Evolutionary conservation across 2,329 filamentous ascomycete genomes (phyloP).

Genomic region (Trichoderma afroharzianum): DNA sequence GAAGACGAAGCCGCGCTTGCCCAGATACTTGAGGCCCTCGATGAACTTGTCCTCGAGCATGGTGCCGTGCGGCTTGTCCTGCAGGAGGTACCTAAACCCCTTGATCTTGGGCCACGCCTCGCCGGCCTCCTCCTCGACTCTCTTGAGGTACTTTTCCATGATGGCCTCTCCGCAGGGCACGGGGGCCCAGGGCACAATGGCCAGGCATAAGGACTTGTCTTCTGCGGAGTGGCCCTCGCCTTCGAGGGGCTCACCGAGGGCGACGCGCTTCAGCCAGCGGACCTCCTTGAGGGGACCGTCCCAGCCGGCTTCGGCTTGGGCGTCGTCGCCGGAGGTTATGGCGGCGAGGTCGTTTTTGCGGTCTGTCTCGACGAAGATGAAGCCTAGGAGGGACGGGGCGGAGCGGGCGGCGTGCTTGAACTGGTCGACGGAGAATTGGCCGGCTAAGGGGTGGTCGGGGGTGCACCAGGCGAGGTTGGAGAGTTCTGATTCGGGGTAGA

Average conservation of each 20-base stretch:
- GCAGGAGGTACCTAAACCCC: slow-evolving; percentile 79
- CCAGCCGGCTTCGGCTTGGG: slow-evolving; percentile 52
- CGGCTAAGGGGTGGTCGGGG: slow-evolving; percentile 55
- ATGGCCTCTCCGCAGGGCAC: slow-evolving; percentile 59
- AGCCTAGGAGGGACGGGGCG: slow-evolving; percentile 55
- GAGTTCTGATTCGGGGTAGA: slow-evolving; percentile 69
- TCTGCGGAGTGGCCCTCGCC: slow-evolving; percentile 54
- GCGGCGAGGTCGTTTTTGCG: slow-evolving; percentile 58
- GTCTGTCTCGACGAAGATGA: slow-evolving; percentile 82
- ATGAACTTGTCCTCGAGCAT: slow-evolving; percentile 64
- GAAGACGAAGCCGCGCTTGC: slow-evolving; percentile 63
- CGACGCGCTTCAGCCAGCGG: slow-evolving; percentile 62
- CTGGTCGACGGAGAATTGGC: slow-evolving; percentile 61
- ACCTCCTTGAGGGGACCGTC: slow-evolving; percentile 68
- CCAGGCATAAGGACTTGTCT: slow-evolving; percentile 56
- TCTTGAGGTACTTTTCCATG: slow-evolving; percentile 62
- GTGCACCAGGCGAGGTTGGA: slow-evolving; percentile 67
- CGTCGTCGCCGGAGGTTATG: slow-evolving; percentile 39
- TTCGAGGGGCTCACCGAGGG: slow-evolving; percentile 52
- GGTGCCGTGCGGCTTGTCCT: slow-evolving; percentile 66
- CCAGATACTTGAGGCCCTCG: slow-evolving; percentile 62
- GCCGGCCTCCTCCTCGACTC: slow-evolving; percentile 60
- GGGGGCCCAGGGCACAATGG: slow-evolving; percentile 82
- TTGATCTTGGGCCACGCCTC: slow-evolving; percentile 64
- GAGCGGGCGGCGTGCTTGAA: slow-evolving; percentile 50